Conservation (phyloP, 352 stramenopile genomes). For the Globisporangium barbulae region DNA sequence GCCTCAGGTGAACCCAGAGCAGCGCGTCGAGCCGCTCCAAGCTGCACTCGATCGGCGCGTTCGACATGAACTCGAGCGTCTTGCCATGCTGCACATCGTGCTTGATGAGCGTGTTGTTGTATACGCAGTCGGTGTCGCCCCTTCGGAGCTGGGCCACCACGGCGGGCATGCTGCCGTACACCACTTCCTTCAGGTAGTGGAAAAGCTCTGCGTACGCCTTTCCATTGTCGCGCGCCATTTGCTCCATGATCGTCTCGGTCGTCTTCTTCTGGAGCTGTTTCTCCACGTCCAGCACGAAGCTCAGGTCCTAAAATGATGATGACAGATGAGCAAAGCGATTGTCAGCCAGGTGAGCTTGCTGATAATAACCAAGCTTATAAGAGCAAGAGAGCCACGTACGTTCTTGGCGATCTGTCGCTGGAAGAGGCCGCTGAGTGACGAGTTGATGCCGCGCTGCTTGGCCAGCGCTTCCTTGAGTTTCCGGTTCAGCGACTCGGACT, state of each 20-base stretch:
- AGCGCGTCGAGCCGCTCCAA: neutral
- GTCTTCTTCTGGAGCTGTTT: slow-evolving; percentile 5
- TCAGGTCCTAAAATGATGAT: slow-evolving; percentile 6
- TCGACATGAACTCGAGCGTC: slow-evolving; percentile 11
- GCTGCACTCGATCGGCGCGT: neutral
- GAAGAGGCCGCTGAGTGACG: slow-evolving; percentile 9
- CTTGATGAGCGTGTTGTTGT: slow-evolving; percentile 4
- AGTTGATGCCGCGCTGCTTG: slow-evolving; percentile 12
- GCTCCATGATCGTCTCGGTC: neutral
- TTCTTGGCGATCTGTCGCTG: slow-evolving; percentile 9
- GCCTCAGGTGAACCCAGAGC: neutral
- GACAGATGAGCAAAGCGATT: neutral
- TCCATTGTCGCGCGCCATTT: neutral
- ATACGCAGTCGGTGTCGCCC: slow-evolving; percentile 1
- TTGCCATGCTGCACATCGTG: slow-evolving; percentile 3
- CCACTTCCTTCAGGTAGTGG: slow-evolving; percentile 4
- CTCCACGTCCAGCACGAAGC: slow-evolving; percentile 7
- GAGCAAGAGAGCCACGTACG: slow-evolving; percentile 1
- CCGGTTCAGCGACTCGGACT: slow-evolving; percentile 12
- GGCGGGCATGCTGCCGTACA: neutral
- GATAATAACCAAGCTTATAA: neutral
- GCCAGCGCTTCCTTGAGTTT: slow-evolving; percentile 8
- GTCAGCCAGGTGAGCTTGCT: neutral
- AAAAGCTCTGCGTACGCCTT: neutral
- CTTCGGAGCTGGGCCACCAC: neutral